Conservation (phyloP, 768 basidiomycete species). For the Harrya chromipes region DNA sequence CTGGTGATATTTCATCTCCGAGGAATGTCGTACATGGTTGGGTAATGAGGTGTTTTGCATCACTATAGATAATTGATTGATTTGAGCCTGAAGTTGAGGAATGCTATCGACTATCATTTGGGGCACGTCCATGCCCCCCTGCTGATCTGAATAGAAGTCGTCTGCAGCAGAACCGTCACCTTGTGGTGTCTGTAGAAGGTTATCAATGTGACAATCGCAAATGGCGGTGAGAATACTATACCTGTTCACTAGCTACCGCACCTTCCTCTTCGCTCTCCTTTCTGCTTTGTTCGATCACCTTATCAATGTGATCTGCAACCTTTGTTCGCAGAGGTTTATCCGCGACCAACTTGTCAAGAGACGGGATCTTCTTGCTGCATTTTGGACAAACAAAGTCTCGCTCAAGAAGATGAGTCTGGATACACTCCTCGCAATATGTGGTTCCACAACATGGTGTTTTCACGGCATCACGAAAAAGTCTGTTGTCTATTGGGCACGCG, state of each 20-base stretch:
- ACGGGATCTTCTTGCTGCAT: constrained; percentile 84
- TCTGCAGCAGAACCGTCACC: constrained; percentile 41
- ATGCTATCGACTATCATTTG: constrained; percentile 73
- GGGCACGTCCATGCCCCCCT: constrained; percentile 67
- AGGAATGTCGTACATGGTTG: constrained; percentile 67
- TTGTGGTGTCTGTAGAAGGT: constrained; percentile 18
- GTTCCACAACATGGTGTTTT: constrained; percentile 94
- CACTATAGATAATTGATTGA: constrained; percentile 74
- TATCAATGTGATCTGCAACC: constrained; percentile 81
- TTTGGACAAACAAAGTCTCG: constrained; percentile 93
- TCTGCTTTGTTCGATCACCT: constrained; percentile 72
- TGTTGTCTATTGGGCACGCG: constrained; percentile 88
- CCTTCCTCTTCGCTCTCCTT: constrained; percentile 54
- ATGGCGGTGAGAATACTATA: constrained; percentile 15
- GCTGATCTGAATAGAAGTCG: constrained; percentile 72
- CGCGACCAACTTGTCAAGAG: constrained; percentile 78
- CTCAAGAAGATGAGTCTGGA: constrained; percentile 90
- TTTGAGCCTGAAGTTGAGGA: constrained; percentile 81
- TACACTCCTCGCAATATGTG: constrained; percentile 94
- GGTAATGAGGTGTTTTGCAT: constrained; percentile 78
- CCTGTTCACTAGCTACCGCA: constrained; percentile 34
- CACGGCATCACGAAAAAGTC: constrained; percentile 90
- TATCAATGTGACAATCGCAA: constrained; percentile 2
- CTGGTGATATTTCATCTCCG: constrained; percentile 81
- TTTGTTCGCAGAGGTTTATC: constrained; percentile 79